Base-by-base conservation (phyloP, 352 stramenopile species). In the Aphanomyces euteiches region DNA sequence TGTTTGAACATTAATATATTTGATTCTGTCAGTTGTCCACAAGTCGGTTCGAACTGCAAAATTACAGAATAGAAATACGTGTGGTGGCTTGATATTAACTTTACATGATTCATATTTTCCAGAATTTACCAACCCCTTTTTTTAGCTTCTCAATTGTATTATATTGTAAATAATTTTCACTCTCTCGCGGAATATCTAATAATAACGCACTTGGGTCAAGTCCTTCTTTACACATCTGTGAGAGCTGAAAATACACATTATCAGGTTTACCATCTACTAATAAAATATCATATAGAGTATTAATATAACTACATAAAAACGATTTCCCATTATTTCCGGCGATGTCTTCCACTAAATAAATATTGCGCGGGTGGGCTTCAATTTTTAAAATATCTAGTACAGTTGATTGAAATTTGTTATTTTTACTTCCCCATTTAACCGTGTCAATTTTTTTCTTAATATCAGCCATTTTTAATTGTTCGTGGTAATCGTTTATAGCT, bases 101-200 rank as follows among this genome's bases (percentile, higher is more conserved):
- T 50, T 50, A n/a, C 10, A 12, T 50, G 43, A 50, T 50, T 50
- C 43, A 50, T 50, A 50, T 50, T 50, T 50, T 12, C 43, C 43
- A 50, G 43, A 50, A 50, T 50, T 50, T 50, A 50, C 43, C 17
- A 50, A 50, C 10, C 43, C 43, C 8, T 48, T n/a, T 48, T 48
- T 48, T 48, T 15, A 48, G 15, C 15, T 48, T 48, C 43, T 48
- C 43, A 50, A 50, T 50, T 50, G 43, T 50, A 50, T 50, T 50
- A 50, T 50, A 50, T 50, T 50, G 43, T 50, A 50, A 50, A 50
- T 50, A 50, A 50, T 50, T 50, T 50, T 50, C 43, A 50, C 43
- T 50, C 10, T 50, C 2, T n/a, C 43, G 43, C 43, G 43, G 43
- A 50, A 50, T 50, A 50, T 50, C 43, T 50, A 50, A 50, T 50